Percentiles rank a stretch among this genome's conserved stretches.
phyloP scores from a whole-genome alignment of 2,329 filamentous ascomycete species.

The Aspergillus uvarum region DNA sequence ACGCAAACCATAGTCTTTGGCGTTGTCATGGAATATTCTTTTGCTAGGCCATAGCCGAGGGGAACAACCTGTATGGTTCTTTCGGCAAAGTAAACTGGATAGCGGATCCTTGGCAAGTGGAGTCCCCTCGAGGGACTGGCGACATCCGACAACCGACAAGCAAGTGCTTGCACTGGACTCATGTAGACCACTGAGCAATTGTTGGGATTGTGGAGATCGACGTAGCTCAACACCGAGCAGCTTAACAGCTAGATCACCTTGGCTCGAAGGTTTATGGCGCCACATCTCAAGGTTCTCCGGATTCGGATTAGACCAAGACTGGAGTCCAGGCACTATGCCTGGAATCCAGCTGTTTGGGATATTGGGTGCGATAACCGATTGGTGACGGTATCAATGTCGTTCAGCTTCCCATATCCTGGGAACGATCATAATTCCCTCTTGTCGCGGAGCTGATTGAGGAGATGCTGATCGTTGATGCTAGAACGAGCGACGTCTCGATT shows the following conservation, averaged over 20 bases:
- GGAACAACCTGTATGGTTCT: constrained; percentile 1
- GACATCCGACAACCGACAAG: not conserved
- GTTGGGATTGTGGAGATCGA: not conserved
- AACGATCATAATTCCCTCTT: too few species aligned
- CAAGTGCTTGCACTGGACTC: not conserved
- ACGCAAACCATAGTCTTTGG: not conserved
- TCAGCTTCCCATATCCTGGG: too few species aligned
- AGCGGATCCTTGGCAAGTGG: not conserved
- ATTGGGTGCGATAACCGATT: too few species aligned
- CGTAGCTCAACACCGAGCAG: not conserved
- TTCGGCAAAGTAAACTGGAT: constrained; percentile 3
- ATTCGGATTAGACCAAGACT: constrained; percentile 7
- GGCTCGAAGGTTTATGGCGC: not conserved
- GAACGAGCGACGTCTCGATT: too few species aligned
- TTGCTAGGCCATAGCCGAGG: constrained; percentile 1
- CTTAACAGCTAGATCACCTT: not conserved
- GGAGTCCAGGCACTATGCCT: not conserved
- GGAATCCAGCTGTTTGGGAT: too few species aligned
- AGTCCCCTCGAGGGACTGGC: not conserved
- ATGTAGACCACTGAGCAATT: not conserved
- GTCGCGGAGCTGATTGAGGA: too few species aligned
- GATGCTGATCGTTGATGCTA: too few species aligned
- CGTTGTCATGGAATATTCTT: not conserved
- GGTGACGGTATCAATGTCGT: too few species aligned
- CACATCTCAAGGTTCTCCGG: constrained; percentile 6